Percentiles rank a stretch among this genome's conserved stretches.
Evolutionary conservation across 2,329 filamentous ascomycete genomes (phyloP).

Genomic region (Fusarium hainanense): DNA sequence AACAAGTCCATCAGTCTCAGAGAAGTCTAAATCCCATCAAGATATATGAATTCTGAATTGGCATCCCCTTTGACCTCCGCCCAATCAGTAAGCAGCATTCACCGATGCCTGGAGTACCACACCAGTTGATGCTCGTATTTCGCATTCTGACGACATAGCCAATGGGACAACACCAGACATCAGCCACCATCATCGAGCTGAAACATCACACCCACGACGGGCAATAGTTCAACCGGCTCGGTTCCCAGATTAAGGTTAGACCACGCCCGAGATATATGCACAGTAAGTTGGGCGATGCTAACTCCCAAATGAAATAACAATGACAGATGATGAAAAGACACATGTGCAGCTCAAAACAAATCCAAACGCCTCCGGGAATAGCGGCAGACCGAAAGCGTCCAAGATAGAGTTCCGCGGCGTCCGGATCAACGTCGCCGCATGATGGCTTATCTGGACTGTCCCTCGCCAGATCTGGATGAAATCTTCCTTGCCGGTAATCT

Average conservation of each 20-base stretch:
- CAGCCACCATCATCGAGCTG: conserved; percentile 21
- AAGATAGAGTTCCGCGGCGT: background rate
- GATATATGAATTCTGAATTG: background rate
- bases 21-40: background rate
- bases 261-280: background rate
- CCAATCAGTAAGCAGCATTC: background rate
- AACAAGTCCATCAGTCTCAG: rapidly evolving
- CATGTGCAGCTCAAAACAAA: background rate
- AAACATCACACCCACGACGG: background rate
- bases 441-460: rapidly evolving
- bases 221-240: background rate
- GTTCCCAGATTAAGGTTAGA: background rate
- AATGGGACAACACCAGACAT: background rate
- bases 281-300: background rate
- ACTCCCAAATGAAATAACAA: background rate
- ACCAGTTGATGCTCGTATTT: conserved; percentile 24
- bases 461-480: background rate
- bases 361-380: background rate
- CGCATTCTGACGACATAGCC: conserved; percentile 10
- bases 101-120: conserved; percentile 19
- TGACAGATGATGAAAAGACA: background rate
- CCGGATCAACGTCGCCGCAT: background rate
- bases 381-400: background rate
- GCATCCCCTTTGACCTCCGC: too few relatives aligned
- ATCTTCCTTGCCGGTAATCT: background rate